These are phyloP conservation scores for Plasmodium coatneyi DNA, from an alignment of 169 alveolate species.

Conservation along the genomic window DNA sequence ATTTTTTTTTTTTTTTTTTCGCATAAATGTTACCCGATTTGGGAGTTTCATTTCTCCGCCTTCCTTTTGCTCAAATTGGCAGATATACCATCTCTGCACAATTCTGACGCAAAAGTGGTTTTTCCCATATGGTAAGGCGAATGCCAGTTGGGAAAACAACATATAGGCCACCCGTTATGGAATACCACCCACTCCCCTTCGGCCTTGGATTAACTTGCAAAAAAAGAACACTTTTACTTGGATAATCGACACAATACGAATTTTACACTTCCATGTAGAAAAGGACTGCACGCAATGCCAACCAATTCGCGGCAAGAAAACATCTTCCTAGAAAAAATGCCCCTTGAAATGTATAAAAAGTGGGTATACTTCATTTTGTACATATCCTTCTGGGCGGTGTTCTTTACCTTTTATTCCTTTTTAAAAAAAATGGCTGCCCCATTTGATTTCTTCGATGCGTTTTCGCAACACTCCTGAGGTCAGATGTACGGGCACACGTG, in stretches of 20 bases:
- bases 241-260: neutral
- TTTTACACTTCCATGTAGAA: neutral
- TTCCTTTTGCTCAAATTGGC: neutral
- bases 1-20: neutral
- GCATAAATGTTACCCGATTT: neutral
- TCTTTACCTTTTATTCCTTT: neutral
- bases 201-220: neutral
- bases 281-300: neutral
- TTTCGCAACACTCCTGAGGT: neutral
- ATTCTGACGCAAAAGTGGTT: neutral
- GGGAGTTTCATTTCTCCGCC: neutral
- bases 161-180: neutral
- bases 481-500: neutral
- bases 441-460: neutral
- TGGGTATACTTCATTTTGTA: conserved; percentile 1
- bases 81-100: neutral
- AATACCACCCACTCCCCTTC: neutral
- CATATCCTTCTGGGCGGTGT: neutral
- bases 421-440: neutral
- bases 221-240: neutral
- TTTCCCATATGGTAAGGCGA: neutral
- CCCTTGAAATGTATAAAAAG: neutral
- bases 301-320: neutral
- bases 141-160: neutral
- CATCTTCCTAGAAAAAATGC: neutral